Conservation (phyloP, 768 basidiomycete species). For the Floccularia luteovirens region DNA sequence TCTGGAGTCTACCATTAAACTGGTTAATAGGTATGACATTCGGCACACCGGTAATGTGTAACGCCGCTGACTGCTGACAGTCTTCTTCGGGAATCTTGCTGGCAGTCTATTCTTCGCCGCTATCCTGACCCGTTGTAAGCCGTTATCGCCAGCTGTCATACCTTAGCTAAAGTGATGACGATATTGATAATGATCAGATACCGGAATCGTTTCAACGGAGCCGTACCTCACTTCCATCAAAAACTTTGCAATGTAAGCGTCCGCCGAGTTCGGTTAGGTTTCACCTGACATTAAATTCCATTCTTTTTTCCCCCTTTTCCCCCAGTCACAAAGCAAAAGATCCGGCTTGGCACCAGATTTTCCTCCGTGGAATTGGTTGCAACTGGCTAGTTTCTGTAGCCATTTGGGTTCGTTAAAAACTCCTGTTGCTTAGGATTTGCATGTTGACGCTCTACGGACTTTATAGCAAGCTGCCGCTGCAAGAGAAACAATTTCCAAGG, state of each 20-base stretch:
- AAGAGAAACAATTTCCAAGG: conserved; percentile 63
- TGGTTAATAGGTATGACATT: conserved; percentile 51
- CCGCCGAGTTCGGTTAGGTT: neutral
- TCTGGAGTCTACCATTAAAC: conserved; percentile 64
- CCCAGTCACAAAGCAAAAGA: conserved; percentile 53
- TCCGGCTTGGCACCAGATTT: conserved; percentile 67
- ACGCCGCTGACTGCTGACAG: conserved; percentile 21
- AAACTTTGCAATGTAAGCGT: conserved; percentile 50
- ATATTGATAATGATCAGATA: conserved; percentile 28
- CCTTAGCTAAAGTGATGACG: neutral
- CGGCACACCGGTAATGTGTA: neutral
- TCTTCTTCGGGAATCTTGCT: conserved; percentile 59
- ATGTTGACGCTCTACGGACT: neutral
- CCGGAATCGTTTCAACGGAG: conserved; percentile 47
- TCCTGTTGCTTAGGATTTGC: neutral
- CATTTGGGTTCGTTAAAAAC: conserved; percentile 48
- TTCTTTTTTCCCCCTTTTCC: too few relatives aligned
- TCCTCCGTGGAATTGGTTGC: conserved; percentile 67
- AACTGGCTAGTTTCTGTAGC: conserved; percentile 74
- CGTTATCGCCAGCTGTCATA: neutral
- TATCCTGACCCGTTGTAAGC: conserved; percentile 57
- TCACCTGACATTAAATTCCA: too few relatives aligned
- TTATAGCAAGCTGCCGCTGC: conserved; percentile 63
- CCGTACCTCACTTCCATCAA: conserved; percentile 52
- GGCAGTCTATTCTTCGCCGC: conserved; percentile 68